Conservation (phyloP, 192 early-diverging fungal species). For the Backusella circina region DNA sequence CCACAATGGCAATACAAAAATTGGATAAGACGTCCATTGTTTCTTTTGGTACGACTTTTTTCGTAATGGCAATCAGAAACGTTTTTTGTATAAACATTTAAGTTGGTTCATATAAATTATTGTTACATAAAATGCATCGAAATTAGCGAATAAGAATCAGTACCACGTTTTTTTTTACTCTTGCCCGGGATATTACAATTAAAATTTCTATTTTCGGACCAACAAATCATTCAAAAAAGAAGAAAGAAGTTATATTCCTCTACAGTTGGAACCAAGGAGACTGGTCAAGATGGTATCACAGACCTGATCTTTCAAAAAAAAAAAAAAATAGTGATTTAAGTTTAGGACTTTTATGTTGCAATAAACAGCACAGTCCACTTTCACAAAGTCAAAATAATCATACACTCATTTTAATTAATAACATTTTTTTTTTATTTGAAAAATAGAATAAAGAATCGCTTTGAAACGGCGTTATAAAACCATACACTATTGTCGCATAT, state of each 20-base stretch:
- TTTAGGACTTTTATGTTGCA: background rate
- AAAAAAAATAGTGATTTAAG: background rate
- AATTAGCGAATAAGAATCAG: background rate
- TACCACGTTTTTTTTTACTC: constrained; percentile 1
- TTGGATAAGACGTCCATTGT: background rate
- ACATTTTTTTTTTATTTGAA: background rate
- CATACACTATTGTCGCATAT: background rate
- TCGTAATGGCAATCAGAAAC: background rate
- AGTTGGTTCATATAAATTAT: background rate
- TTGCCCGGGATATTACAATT: background rate
- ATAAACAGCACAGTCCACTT: background rate
- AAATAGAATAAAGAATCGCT: background rate
- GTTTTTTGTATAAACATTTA: background rate
- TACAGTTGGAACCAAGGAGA: background rate
- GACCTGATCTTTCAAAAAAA: background rate
- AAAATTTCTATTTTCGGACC: background rate
- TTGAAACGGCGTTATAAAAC: background rate
- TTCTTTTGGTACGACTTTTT: background rate
- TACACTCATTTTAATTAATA: background rate
- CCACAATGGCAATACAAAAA: background rate
- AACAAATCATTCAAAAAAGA: background rate
- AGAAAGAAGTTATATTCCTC: background rate
- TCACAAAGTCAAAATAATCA: background rate
- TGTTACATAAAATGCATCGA: background rate
- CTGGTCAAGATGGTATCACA: background rate